Conservation (phyloP, 179 eudicot species). For the Heliamphora pulchella region DNA sequence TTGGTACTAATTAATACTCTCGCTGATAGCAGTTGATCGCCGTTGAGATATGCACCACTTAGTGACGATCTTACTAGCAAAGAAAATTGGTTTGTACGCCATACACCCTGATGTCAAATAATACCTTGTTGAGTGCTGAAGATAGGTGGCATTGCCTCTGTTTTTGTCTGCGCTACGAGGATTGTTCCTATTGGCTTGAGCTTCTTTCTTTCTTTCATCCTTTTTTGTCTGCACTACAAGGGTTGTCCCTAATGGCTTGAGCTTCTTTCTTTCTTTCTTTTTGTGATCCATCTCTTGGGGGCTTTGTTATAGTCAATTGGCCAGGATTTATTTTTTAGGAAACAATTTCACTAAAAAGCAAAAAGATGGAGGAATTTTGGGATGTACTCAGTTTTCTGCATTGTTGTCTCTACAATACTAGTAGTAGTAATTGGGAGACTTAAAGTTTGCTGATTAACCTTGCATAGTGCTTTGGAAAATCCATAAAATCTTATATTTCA, state of each 20-base stretch:
- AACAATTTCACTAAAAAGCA: background rate
- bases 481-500: background rate
- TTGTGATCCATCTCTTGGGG: background rate
- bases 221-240: background rate
- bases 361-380: background rate
- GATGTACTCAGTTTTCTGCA: background rate
- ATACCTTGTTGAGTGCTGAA: background rate
- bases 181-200: background rate
- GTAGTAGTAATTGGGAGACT: background rate
- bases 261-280: background rate
- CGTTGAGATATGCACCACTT: background rate
- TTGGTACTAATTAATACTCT: background rate
- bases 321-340: background rate
- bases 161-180: background rate
- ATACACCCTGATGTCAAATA: background rate
- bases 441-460: background rate
- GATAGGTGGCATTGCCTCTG: background rate
- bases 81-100: background rate
- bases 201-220: background rate
- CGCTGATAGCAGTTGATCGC: background rate
- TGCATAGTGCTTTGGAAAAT: background rate
- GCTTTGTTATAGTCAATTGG: background rate
- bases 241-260: background rate
- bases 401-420: background rate
- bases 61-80: background rate